Conservation (phyloP, 768 basidiomycete species). For the Pilatotrama ljubarskyi region DNA sequence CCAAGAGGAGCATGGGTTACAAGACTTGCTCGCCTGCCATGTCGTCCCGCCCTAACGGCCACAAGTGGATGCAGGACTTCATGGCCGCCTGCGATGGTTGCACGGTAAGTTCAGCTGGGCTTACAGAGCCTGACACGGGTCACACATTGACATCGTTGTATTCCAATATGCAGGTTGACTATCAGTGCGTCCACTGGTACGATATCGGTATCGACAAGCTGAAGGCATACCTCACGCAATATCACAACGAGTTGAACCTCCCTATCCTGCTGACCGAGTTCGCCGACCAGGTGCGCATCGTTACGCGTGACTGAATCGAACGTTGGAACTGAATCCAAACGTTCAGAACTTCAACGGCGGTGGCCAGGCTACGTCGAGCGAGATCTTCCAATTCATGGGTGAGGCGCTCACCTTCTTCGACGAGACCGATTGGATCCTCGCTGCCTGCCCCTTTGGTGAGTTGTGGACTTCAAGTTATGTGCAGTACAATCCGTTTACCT, state of each 20-base stretch:
- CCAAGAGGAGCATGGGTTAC: conserved; percentile 58
- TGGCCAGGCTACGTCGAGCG: conserved; percentile 38
- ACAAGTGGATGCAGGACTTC: conserved; percentile 66
- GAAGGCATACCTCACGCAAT: conserved; percentile 48
- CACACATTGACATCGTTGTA: neutral
- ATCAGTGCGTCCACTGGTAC: conserved; percentile 70
- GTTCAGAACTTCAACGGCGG: conserved; percentile 54
- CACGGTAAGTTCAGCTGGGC: conserved; percentile 1
- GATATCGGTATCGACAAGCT: conserved; percentile 49
- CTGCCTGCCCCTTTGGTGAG: conserved; percentile 65
- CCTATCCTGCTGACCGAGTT: conserved; percentile 69
- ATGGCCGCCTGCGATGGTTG: conserved; percentile 46
- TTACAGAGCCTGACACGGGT: neutral
- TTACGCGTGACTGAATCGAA: no score
- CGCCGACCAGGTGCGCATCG: conserved; percentile 53
- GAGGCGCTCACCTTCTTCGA: conserved; percentile 49
- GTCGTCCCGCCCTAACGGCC: conserved; percentile 59
- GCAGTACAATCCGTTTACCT: conserved; percentile 23
- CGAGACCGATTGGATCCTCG: conserved; percentile 38
- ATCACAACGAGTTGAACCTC: conserved; percentile 43
- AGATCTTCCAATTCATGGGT: conserved; percentile 52
- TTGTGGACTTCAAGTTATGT: neutral
- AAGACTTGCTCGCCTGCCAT: conserved; percentile 63
- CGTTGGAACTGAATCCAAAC: neutral
- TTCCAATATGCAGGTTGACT: conserved; percentile 45